Base-by-base conservation (phyloP, 1,139 yeast genomes). In the Yamadazyma kanchanaburiensis region DNA sequence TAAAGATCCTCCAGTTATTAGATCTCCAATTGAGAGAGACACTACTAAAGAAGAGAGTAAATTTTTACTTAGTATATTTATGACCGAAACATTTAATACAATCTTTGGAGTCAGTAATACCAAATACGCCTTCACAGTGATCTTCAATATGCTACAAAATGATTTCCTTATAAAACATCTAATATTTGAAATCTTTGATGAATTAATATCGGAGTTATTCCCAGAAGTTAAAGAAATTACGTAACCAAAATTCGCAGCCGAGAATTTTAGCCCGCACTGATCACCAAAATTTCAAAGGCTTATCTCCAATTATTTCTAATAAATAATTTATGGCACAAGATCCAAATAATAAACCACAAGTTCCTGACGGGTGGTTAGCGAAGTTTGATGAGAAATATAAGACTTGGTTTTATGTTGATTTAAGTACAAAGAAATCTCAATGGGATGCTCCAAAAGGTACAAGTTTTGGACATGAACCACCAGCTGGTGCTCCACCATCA, bases 401-500 rank as follows among this genome's bases (percentile, higher is more conserved):
- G 42, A 80, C 85, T 12, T 81, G 80, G 77, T 82, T 71, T 55
- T 89, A 80, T 48, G 95, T 89, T 15, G 68, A 88, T 47, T 60
- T 82, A 43, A 48, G 66, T 12, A 74, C 86, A n/a, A 81, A 84
- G 39, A 64, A 75, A 43, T 85, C 96, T 0, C 96, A 87, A 55
- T 89, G 97, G 97, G 95, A 86, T 32, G 75, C 80, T 10, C 96
- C 96, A 3, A 38, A 48, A 6, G 88, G 85, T 0, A 74, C 86
- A 0, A 52, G 43, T 2, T 70, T 73, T 50, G 45, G 32, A n/a
- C 56, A 36, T 18, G 46, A 34, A 8, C 55, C 53, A 18, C 23
- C 27, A 4, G 60, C 46, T 3, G 55, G 58, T 13, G 62, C 66
- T 22, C 65, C 67, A 7, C 61, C 64, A 22, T 53, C 62, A 5